Conservation (phyloP, 148 eudicot genomes). For the Polygonum maritimum region DNA sequence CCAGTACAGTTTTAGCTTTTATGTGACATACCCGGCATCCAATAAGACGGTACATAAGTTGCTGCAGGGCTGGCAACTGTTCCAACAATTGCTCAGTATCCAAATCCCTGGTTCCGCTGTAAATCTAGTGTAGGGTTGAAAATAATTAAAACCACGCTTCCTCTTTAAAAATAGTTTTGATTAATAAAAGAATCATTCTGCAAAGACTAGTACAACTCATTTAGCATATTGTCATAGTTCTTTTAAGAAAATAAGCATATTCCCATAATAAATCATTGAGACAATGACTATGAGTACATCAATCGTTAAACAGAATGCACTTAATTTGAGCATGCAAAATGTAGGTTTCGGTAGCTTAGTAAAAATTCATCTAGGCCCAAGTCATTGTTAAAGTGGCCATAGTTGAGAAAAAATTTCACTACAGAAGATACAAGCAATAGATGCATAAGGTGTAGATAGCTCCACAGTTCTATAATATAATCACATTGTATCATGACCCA, state of each 20-base stretch:
- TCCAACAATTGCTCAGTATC: conserved; percentile 70
- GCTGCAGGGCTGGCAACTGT: conserved; percentile 91
- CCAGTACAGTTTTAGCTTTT: not conserved
- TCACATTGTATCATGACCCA: not conserved
- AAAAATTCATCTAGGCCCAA: not conserved
- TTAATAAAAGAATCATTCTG: not conserved
- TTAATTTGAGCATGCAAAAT: not conserved
- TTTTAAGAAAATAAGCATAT: too few relatives aligned
- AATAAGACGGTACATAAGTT: conserved; percentile 70
- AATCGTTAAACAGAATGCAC: not conserved
- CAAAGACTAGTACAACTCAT: not conserved
- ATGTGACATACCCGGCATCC: conserved; percentile 70
- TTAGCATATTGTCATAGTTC: not conserved
- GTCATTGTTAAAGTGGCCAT: not conserved
- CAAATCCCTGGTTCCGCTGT: conserved; percentile 65
- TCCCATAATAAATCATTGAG: too few relatives aligned
- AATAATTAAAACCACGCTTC: not conserved
- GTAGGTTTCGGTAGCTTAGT: not conserved
- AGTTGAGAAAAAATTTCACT: not conserved
- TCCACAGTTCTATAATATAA: not conserved
- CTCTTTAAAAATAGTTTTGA: not conserved
- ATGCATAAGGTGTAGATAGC: not conserved
- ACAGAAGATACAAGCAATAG: not conserved
- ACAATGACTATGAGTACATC: not conserved
- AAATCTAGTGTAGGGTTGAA: not conserved